Evolutionary conservation across 2,329 filamentous ascomycete species (phyloP), one percentile per base, ranked within the genome.

Genomic region (Plectosphaerella plurivora): DNA sequence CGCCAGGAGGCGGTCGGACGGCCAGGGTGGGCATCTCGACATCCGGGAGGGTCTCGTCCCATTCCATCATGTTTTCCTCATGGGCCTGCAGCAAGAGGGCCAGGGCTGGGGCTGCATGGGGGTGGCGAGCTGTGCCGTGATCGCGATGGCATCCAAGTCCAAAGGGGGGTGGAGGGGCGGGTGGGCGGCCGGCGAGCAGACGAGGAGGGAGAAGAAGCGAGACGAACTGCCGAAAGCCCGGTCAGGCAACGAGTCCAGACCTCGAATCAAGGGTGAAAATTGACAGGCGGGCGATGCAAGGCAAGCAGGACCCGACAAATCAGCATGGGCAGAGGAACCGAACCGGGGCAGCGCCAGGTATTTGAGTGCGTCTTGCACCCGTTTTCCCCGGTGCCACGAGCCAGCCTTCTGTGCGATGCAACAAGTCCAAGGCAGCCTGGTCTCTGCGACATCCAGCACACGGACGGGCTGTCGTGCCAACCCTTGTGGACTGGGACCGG

Each of bases 61-160:
- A 50, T 11, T 51, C 50, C 42, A 53, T 57, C 53, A 51, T 61
- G 46, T 48, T 20, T 7, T 45, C 10, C 48, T 20, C 39, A 15
- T 18, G 36, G 11, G 22, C 35, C 47, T 24, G 18, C 37, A 36
- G 28, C 28, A 33, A 33, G 28, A 33, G 41, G 4, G 41, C 41
- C n/a, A 44, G 15, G n/a, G n/a, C 41, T 44, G 41, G n/a, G 41
- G 41, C 41, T 33, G 28, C 28, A 33, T 33, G 28, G 18, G 16
- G n/a, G 41, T 44, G 41, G 18, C 18, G 41, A 20, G n/a, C 16
- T 12, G 16, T 44, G n/a, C 22, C 22, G n/a, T 12, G n/a, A 3
- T 44, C 16, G 41, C 41, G 16, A 44, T 44, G 10, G 41, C 41
- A 44, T 44, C 41, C 41, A 18, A n/a, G 16, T 44, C 41, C 41